phyloP scores from a whole-genome alignment of 805 yeast genomes.

The Kuraishia cidri region DNA sequence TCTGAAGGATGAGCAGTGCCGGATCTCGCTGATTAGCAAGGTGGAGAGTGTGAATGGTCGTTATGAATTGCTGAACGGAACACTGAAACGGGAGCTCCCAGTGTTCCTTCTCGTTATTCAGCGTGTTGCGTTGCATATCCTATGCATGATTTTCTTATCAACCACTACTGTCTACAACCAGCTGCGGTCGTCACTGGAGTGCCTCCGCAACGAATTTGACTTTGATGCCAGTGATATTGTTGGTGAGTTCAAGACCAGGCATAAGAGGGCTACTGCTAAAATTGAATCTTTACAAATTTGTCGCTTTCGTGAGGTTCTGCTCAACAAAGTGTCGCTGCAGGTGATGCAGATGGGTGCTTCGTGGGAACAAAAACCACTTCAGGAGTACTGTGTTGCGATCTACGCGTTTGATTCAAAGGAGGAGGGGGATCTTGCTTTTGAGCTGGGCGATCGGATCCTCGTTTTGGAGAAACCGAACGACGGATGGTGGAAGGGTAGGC shows the following conservation, averaged over 20 bases:
- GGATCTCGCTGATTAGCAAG: constrained; percentile 20
- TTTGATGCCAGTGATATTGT: constrained; percentile 1
- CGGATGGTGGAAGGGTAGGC: constrained; percentile 46
- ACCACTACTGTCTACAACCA: constrained; percentile 26
- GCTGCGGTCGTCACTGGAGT: constrained; percentile 11
- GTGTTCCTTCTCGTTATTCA: constrained; percentile 24
- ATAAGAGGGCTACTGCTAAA: constrained; percentile 3
- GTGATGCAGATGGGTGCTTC: background rate
- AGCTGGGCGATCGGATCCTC: constrained; percentile 31
- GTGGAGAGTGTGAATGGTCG: constrained; percentile 20
- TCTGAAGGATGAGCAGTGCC: constrained; percentile 26
- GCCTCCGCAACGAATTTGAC: constrained; percentile 4
- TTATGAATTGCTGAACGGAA: constrained; percentile 26
- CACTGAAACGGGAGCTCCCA: constrained; percentile 39
- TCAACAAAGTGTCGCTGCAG: constrained; percentile 5
- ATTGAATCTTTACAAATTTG: constrained; percentile 7
- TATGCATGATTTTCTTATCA: constrained; percentile 24
- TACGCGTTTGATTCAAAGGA: constrained; percentile 27
- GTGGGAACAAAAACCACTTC: too few species aligned
- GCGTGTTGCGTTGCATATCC: constrained; percentile 21
- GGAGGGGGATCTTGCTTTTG: constrained; percentile 32
- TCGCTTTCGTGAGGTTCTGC: constrained; percentile 9
- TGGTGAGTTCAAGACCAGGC: constrained; percentile 4
- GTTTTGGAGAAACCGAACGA: constrained; percentile 24
- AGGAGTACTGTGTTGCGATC: constrained; percentile 26